phyloP scores from a whole-genome alignment of 306 rosid genomes.

The Prosopis cineraria region DNA sequence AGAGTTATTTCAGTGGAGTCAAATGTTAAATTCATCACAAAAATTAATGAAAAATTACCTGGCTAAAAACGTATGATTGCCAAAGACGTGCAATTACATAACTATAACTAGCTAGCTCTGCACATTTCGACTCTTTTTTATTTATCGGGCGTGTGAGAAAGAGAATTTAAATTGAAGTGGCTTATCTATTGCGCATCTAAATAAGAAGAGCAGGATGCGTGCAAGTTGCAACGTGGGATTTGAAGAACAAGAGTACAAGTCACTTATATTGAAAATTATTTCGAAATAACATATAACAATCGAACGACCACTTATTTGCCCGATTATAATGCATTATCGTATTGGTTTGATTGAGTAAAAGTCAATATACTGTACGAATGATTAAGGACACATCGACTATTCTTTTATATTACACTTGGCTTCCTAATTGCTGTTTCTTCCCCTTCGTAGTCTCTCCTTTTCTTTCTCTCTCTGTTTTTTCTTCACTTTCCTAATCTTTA shows the following conservation, averaged over 20 bases:
- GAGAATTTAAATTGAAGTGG: neutral
- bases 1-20: too few relatives aligned
- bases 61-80: too few relatives aligned
- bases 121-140: neutral
- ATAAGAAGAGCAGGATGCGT: slow-evolving; percentile 20
- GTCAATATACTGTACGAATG: slow-evolving; percentile 2
- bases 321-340: slow-evolving; percentile 11
- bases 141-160: neutral
- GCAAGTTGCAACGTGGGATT: neutral
- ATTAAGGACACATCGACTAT: slow-evolving; percentile 21
- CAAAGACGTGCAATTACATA: too few relatives aligned
- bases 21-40: too few relatives aligned
- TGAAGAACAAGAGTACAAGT: slow-evolving; percentile 16
- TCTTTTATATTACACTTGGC: slow-evolving; percentile 26
- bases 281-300: neutral
- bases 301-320: slow-evolving; percentile 7
- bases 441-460: too few relatives aligned
- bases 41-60: too few relatives aligned
- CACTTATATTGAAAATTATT: slow-evolving; percentile 21
- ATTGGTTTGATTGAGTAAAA: slow-evolving; percentile 17
- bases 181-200: slow-evolving; percentile 18
- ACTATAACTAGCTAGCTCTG: too few relatives aligned
- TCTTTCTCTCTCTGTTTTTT: too few relatives aligned
- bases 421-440: slow-evolving; percentile 29
- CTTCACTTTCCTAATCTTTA: too few relatives aligned